Evolutionary conservation across 2,329 filamentous ascomycete species (phyloP).

Genomic region (Thyridium curvatum): DNA sequence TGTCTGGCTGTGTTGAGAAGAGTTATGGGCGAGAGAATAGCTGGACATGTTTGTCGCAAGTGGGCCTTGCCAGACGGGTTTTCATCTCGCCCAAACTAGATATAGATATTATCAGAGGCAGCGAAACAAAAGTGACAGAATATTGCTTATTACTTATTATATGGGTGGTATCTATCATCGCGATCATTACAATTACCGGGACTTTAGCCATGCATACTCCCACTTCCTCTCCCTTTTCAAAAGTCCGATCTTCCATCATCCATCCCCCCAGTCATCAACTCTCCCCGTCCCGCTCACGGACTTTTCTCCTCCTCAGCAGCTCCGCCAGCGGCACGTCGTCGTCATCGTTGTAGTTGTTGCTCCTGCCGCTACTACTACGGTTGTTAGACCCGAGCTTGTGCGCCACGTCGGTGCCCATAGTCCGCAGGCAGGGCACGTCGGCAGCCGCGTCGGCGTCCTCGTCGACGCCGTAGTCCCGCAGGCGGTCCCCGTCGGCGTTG

Average conservation of each 20-base stretch:
- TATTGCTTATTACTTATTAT: slow-evolving; percentile 13
- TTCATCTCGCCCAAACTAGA: too few species aligned
- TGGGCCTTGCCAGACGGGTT: too few species aligned
- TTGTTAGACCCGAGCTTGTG: slow-evolving; percentile 5
- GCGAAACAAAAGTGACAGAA: too few species aligned
- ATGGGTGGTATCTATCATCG: slow-evolving; percentile 2
- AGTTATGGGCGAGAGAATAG: too few species aligned
- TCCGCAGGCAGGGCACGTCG: too few species aligned
- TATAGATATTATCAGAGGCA: too few species aligned
- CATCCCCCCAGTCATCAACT: too few species aligned
- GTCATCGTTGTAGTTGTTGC: slow-evolving; percentile 24
- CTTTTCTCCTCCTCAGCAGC: slow-evolving; percentile 51
- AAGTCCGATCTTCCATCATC: neutral
- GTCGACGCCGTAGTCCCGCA: slow-evolving; percentile 75
- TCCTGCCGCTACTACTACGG: neutral
- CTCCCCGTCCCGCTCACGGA: slow-evolving; percentile 5
- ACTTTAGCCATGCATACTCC: too few species aligned
- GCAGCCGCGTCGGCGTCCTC: slow-evolving; percentile 54
- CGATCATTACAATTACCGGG: slow-evolving; percentile 1
- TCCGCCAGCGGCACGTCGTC: slow-evolving; percentile 66
- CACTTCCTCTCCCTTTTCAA: neutral
- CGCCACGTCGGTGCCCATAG: too few species aligned
- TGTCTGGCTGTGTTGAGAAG: too few species aligned
- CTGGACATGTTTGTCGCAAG: too few species aligned
- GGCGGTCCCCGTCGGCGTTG: slow-evolving; percentile 67